These are phyloP conservation scores for Viridothelium virens DNA, from an alignment of 495 filamentous ascomycete genomes.

Conservation along the genomic window DNA sequence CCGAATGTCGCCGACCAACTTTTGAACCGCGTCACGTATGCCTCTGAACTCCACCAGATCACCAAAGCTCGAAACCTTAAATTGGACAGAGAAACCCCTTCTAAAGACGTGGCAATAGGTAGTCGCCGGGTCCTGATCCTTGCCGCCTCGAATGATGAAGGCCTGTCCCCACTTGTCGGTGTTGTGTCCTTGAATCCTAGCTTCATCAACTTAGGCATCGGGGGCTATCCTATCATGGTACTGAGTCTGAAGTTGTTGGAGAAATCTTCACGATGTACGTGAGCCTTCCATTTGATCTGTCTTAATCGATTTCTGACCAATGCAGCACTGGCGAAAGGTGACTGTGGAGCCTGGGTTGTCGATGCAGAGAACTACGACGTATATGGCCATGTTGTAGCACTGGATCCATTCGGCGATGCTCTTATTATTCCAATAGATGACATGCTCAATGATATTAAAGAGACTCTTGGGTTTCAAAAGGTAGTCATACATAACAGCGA, in stretches of 20 bases:
- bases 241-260: neutral
- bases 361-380: neutral
- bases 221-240: neutral
- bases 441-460: neutral
- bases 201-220: neutral
- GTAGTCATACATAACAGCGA: neutral
- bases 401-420: constrained; percentile 5
- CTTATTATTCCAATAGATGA: neutral
- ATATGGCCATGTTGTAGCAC: constrained; percentile 6
- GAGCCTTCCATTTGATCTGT: neutral
- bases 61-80: neutral
- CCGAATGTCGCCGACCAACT: neutral
- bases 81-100: neutral
- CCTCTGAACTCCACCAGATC: neutral
- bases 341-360: neutral
- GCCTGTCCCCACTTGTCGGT: neutral
- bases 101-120: neutral
- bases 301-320: neutral
- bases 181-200: neutral
- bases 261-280: neutral
- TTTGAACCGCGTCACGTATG: neutral
- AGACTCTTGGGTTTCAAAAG: neutral
- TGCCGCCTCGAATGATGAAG: neutral
- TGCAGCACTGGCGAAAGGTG: neutral
- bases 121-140: neutral